Percentiles rank a stretch among this genome's conserved stretches.
Conservation (phyloP, 2,329 filamentous ascomycete genomes). For the Thielaviopsis punctulata region DNA sequence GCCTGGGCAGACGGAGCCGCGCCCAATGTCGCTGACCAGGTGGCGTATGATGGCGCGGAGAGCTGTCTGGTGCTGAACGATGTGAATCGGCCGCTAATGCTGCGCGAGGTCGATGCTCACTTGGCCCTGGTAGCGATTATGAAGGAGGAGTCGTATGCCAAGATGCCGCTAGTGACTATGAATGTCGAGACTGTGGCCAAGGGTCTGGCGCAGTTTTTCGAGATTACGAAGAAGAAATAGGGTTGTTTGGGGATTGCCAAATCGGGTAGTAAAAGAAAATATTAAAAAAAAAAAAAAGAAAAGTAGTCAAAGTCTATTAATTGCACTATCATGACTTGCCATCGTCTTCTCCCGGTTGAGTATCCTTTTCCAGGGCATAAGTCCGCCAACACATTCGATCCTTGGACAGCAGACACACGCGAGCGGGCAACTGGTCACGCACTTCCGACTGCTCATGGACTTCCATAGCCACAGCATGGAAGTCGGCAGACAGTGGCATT, state of each 20-base stretch:
- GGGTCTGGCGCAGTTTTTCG: conserved; percentile 63
- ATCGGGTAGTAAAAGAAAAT: neutral
- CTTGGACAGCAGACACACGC: conserved; percentile 33
- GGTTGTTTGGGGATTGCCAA: neutral
- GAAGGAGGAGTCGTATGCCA: conserved; percentile 69
- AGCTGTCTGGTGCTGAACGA: conserved; percentile 51
- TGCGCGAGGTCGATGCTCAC: conserved; percentile 55
- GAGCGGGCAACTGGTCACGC: conserved; percentile 29
- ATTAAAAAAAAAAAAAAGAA: neutral
- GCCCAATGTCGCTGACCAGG: conserved; percentile 42
- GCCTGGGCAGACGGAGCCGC: conserved; percentile 33
- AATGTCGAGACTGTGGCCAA: conserved; percentile 71
- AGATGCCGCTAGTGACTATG: conserved; percentile 72
- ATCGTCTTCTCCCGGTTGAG: neutral
- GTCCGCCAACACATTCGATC: conserved; percentile 31
- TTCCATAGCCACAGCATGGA: conserved; percentile 33
- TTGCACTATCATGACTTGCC: neutral
- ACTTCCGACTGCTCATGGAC: conserved; percentile 27
- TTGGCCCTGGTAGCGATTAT: conserved; percentile 72
- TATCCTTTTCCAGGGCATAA: conserved; percentile 21
- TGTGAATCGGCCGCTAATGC: conserved; percentile 44
- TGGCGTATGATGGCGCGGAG: conserved; percentile 48
- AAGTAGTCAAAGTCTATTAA: neutral
- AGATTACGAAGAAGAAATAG: conserved; percentile 43
- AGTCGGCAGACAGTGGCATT: conserved; percentile 15